Evolutionary conservation across 2,329 filamentous ascomycete species (phyloP), one percentile per base, ranked within the genome.

Genomic region (Berkeleyomyces basicola): DNA sequence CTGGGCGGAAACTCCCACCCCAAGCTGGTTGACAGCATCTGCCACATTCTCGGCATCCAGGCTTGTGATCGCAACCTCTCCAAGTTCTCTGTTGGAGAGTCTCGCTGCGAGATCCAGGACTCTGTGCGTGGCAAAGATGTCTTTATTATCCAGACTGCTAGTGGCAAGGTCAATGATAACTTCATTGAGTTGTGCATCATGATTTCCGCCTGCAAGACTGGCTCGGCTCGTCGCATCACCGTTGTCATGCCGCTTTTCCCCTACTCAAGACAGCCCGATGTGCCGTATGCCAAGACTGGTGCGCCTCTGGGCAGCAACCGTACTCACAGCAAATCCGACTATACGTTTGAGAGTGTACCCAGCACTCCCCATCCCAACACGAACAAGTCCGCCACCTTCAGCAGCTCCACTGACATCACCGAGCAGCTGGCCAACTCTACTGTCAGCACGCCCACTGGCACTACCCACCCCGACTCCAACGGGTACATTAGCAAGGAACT

Each of bases 81-180:
- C 71, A 96, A 96, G 76, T 99, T 99, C 77, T 89, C 90, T 40
- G 90, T 93, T 61, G 93, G 93, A 68, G 93, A 97, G 77, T 95
- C 88, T 68, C 85, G 92, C 62, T 92, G 95, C 66, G 93, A 97
- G 75, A 95, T 99, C 70, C 82, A 91, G 73, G 93, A 99, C 74
- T 96, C 90, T 11, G 93, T 99, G 60, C 87, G 93, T 69, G 93
- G 89, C 69, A 99, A 99, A 74, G 93, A 99, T 83, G 93, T 96
- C 72, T 99, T 95, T 77, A 96, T 97, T 72, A 90, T 99, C 70
- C 92, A 97, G 75, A 93, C 90, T 49, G 90, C 90, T 68, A 89
- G 89, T 68, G 90, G 90, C 67, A 88, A 87, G 70, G 89, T 96
- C 75, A 99, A 99, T 72, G 93, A 99, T 75, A 85, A 95, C 75